phyloP scores from a whole-genome alignment of 495 filamentous ascomycete species.

The Oleoguttula mirabilis region DNA sequence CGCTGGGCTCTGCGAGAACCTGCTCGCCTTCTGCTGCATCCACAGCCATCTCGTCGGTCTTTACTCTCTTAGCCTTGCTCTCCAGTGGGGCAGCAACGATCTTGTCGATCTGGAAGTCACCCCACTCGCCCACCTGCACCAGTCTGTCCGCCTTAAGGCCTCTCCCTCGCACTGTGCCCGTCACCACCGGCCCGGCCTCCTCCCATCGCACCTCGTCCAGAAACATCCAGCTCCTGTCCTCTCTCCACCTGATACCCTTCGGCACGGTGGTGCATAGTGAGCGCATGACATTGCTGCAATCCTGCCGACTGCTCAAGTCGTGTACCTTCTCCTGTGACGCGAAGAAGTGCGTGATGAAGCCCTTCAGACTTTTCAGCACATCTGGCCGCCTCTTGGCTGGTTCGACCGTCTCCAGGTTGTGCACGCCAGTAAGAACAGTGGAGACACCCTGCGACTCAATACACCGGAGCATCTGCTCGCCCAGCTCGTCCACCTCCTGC shows the following conservation, averaged over 20 bases:
- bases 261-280: conserved; percentile 81
- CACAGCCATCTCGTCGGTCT: conserved; percentile 55
- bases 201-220: conserved; percentile 66
- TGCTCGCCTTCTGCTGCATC: conserved; percentile 43
- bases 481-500: conserved; percentile 68
- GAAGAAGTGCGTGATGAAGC: conserved; percentile 88
- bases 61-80: conserved; percentile 37
- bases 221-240: conserved; percentile 88
- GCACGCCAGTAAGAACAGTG: conserved; percentile 67
- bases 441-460: conserved; percentile 91
- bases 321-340: conserved; percentile 77
- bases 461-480: conserved; percentile 68
- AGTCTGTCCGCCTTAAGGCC: conserved; percentile 80
- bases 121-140: conserved; percentile 86
- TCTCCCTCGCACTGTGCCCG: conserved; percentile 75
- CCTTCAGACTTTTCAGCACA: conserved; percentile 66
- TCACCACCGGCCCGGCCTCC: conserved; percentile 52
- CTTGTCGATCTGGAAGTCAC: conserved; percentile 85
- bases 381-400: conserved; percentile 64
- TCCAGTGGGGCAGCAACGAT: conserved; percentile 60
- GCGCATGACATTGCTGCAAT: conserved; percentile 78
- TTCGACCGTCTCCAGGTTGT: conserved; percentile 43
- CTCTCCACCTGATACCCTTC: conserved; percentile 86
- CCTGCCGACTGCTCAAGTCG: conserved; percentile 72
- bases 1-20: conserved; percentile 54